Evolutionary conservation across 352 stramenopile genomes (phyloP), one percentile per base, ranked within the genome.

Genomic region (Pythium utonaiense): DNA sequence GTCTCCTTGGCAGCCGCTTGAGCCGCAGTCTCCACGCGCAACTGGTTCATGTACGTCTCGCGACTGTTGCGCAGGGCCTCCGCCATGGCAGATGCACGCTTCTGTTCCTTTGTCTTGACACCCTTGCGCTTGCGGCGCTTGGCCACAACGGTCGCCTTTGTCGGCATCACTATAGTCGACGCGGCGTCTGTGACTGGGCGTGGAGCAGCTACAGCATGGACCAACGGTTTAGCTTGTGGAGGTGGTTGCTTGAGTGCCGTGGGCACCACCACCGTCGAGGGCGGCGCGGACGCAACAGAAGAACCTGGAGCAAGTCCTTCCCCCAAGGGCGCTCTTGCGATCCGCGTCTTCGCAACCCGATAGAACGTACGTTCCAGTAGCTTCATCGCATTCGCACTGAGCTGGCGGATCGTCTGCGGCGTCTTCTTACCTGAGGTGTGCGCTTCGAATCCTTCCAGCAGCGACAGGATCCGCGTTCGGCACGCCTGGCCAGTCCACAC

Each of bases 31-130:
- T 64, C 48, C 28, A 64, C 57, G n/a, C 57, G 57, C 17, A 64
- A 27, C 28, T 64, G 57, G 48, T 64, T 57, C 27, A 64, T 3
- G 33, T 64, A 64, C 48, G 56, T 48, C 44, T 64, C 57, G 16
- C 57, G 57, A 34, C 57, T 64, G 25, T 57, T 38, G 9, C 50
- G 57, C 4, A 64, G 19, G 12, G 28, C 57, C 8, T 64, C 57
- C 34, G 57, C 57, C 57, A 64, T 64, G 9, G 34, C 57, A 7
- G 28, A 19, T 31, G 49, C 49, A 19, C 49, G 49, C 30, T 64
- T 64, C 38, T 64, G 45, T n/a, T 64, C 57, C 36, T 57, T 64
- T 24, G 57, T 58, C 49, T 64, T 64, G 48, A 64, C 57, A 19
- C 57, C 57, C 22, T 64, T 64, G n/a, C 57, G 57, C 14, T 44